A percentile compares a stretch with the other conserved stretches of the same genome.
phyloP scores from a whole-genome alignment of 202 grass and related monocot genomes.

The Panicum hallii region DNA sequence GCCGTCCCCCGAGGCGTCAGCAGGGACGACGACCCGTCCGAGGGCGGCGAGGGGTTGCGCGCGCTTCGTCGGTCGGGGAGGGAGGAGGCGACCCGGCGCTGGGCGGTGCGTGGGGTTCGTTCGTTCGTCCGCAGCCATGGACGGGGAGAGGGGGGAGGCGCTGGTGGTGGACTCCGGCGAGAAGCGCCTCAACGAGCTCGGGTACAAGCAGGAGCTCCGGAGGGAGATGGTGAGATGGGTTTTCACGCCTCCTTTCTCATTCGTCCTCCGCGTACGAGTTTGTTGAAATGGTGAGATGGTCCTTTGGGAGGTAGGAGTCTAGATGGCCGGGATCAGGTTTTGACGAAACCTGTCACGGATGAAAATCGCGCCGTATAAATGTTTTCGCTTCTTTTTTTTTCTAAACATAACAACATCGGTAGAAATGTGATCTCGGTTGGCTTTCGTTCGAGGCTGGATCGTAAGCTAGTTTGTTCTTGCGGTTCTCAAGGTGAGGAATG shows the following conservation, averaged over 20 bases:
- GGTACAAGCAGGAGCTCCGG: conserved; percentile 98
- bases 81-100: neutral
- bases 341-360: neutral
- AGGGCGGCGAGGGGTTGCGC: neutral
- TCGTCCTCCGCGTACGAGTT: neutral
- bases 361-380: too few relatives aligned
- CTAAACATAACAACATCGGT: neutral
- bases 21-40: neutral
- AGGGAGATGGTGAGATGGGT: conserved; percentile 83
- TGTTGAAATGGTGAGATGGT: conserved; percentile 7
- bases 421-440: neutral
- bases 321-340: neutral
- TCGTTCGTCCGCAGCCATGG: conserved; percentile 50
- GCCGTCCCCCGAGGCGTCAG: conserved; percentile 19
- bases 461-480: neutral
- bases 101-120: neutral
- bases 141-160: conserved; percentile 32
- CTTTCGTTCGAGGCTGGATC: neutral
- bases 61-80: neutral
- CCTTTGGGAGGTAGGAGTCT: too few relatives aligned
- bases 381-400: neutral
- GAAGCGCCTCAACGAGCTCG: conserved; percentile 99
- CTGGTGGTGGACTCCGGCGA: conserved; percentile 82
- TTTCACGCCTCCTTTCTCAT: too few relatives aligned
- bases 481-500: neutral